Evolutionary conservation across 208 protist species (phyloP).

Genomic region (Kentomonas sorsogonicus): DNA sequence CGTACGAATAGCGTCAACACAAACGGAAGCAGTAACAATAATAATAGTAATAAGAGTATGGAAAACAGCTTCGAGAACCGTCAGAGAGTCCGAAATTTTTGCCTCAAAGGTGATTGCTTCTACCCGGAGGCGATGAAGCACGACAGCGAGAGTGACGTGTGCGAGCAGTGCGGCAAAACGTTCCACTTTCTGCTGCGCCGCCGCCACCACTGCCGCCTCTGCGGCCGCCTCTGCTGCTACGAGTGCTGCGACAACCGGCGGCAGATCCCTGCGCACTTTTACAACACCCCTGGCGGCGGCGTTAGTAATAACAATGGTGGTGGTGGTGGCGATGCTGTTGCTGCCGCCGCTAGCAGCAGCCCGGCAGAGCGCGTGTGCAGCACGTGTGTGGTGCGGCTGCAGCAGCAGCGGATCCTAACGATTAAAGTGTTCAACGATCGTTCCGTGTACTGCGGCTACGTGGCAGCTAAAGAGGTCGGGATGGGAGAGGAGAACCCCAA

Average conservation of each 20-base stretch:
- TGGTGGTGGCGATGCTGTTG: not conserved
- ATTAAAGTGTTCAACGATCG: too few relatives aligned
- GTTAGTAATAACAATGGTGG: not conserved
- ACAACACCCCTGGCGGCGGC: slow-evolving; percentile 4
- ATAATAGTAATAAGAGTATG: slow-evolving; percentile 22
- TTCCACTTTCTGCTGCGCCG: slow-evolving; percentile 83
- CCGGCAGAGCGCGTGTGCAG: too few relatives aligned
- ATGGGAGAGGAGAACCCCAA: too few relatives aligned
- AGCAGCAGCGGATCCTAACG: too few relatives aligned
- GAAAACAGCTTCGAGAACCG: slow-evolving; percentile 38
- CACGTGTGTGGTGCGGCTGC: too few relatives aligned
- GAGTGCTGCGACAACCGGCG: slow-evolving; percentile 73
- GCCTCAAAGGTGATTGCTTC: slow-evolving; percentile 87
- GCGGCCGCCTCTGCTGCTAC: slow-evolving; percentile 88
- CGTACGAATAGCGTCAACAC: not conserved
- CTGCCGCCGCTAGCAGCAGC: too few relatives aligned
- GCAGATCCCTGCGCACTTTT: slow-evolving; percentile 59
- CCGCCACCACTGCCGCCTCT: slow-evolving; percentile 91
- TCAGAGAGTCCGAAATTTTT: slow-evolving; percentile 84
- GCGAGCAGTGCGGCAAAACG: slow-evolving; percentile 59
- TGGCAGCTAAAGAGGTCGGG: too few relatives aligned
- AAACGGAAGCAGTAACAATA: not conserved
- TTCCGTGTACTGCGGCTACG: slow-evolving; percentile 81
- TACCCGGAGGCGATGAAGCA: slow-evolving; percentile 51
- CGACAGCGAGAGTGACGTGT: slow-evolving; percentile 51